Conservation (phyloP, 345 rosid species). For the Syzygium oleosum region DNA sequence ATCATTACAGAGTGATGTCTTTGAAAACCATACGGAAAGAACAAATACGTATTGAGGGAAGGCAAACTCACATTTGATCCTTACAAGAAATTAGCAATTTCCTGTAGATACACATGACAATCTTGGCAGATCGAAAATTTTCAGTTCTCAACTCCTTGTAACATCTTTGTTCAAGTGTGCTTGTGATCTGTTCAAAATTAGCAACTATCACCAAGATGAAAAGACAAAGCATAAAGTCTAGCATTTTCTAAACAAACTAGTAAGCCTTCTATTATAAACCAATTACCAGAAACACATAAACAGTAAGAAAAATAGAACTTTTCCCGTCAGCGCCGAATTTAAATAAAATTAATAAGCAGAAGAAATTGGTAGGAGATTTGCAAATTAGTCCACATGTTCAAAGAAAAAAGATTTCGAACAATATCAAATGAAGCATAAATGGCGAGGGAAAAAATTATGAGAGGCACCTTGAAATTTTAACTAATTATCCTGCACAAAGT, state of each 20-base stretch:
- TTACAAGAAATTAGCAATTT: constrained; percentile 72
- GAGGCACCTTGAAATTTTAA: not conserved
- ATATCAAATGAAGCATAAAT: not conserved
- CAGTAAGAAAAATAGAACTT: not conserved
- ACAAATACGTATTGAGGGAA: not conserved
- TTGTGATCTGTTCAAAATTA: constrained; percentile 55
- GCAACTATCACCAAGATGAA: not conserved
- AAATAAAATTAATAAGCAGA: not conserved
- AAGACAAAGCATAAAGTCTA: not conserved
- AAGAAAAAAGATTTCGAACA: not conserved
- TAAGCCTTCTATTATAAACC: not conserved
- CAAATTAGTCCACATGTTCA: not conserved
- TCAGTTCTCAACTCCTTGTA: constrained; percentile 95
- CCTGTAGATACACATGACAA: constrained; percentile 81
- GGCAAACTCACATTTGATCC: constrained; percentile 85
- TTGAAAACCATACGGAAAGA: not conserved
- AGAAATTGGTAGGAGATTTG: not conserved
- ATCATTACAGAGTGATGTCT: not conserved
- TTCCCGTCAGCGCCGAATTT: not conserved
- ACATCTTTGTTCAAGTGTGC: constrained; percentile 88
- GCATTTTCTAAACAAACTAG: not conserved
- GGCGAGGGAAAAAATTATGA: not conserved
- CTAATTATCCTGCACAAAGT: not conserved
- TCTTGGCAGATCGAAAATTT: constrained; percentile 71
- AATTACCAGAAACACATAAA: not conserved